Evolutionary conservation across 192 early-diverging fungal genomes (phyloP), one percentile per base, ranked within the genome.

Genomic region (Umbelopsis sp.): DNA sequence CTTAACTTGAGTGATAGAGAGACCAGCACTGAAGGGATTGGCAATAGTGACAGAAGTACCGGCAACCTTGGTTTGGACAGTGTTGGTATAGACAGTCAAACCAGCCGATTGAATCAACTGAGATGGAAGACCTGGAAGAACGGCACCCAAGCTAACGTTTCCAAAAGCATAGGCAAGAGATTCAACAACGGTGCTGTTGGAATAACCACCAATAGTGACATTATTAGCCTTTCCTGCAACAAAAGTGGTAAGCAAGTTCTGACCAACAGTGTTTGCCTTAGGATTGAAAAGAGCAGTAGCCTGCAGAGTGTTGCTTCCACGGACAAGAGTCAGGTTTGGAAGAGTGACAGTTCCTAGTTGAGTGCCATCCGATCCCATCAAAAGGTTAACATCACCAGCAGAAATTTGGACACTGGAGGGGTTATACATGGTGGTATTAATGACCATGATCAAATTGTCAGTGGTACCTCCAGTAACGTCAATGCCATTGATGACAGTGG

Each of bases 401-500:
- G 77, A 50, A 71, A 89, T 86, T 7, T 75, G 73, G 45, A 88
- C 75, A 49, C 53, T 68, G 14, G 79, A 77, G 24, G 84, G 84
- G 53, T 87, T 85, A 14, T 24, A 31, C 66, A 87, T 81, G 14
- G 74, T 76, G 9, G 73, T 75, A 36, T 66, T 62, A 65, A 88
- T 81, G 38, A 34, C 68, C 71, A 88, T 36, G 5, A 70, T 52
- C 32, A 88, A 38, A 54, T 52, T 71, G 25, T 70, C 71, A 12
- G 67, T 14, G 17, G 80, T 79, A 54, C 89, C 89, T 49, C 83
- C 87, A 34, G 73, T 84, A 38, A 90, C 84, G 54, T 82, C 82
- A 69, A 90, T 66, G 21, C 69, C 34, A 68, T 86, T 81, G 34
- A 88, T 83, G 11, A 80, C 52, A 21, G 85, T 77, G 41, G 87